A percentile compares a stretch with the other conserved stretches of the same genome.
phyloP scores from a whole-genome alignment of 2,329 filamentous ascomycete genomes.

The Pyrenochaeta sp. region DNA sequence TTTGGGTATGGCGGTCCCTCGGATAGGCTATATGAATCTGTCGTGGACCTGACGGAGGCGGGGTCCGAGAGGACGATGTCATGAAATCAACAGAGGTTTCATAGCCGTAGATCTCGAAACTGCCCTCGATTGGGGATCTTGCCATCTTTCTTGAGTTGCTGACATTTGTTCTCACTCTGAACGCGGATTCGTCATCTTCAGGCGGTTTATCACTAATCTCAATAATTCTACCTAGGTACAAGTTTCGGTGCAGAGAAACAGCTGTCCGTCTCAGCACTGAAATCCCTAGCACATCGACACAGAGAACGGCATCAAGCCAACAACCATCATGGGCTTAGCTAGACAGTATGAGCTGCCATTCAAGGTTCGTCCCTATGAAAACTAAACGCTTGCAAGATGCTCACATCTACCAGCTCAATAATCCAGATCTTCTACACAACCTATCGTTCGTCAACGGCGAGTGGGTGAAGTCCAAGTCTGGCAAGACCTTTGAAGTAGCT shows the following conservation, averaged over 20 bases:
- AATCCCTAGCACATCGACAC: neutral
- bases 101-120: neutral
- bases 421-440: slow-evolving; percentile 62
- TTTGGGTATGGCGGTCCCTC: slow-evolving; percentile 5
- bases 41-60: slow-evolving; percentile 15
- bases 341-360: slow-evolving; percentile 51
- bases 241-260: no score
- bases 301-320: neutral
- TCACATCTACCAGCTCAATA: slow-evolving; percentile 56
- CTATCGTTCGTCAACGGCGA: slow-evolving; percentile 62
- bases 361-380: slow-evolving; percentile 42
- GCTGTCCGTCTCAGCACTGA: no score
- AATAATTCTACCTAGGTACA: no score
- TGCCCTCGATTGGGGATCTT: neutral
- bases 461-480: slow-evolving; percentile 64
- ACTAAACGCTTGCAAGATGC: neutral
- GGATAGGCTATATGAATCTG: slow-evolving; percentile 10
- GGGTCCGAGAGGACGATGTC: slow-evolving; percentile 22
- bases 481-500: slow-evolving; percentile 64
- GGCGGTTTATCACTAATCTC: no score
- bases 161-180: no score
- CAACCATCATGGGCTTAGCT: slow-evolving; percentile 28
- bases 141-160: no score
- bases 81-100: slow-evolving; percentile 1
- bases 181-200: no score